A percentile compares a stretch with the other conserved stretches of the same genome.
These are phyloP conservation scores for Thielaviopsis populi DNA, from an alignment of 2,329 filamentous ascomycete species.

Conservation along the genomic window DNA sequence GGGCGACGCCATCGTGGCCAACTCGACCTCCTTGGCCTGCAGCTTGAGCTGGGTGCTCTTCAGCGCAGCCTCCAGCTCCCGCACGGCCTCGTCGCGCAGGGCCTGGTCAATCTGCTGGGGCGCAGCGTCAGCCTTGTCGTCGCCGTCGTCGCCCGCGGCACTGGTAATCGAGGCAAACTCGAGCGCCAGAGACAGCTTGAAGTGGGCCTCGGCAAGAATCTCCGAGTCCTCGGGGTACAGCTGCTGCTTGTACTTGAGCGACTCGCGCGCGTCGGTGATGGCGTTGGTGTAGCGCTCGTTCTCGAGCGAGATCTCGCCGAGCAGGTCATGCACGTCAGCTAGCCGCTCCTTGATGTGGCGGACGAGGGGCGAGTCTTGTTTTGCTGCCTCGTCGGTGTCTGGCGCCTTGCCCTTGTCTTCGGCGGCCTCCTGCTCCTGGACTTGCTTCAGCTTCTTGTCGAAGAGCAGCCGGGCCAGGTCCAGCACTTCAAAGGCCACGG, in stretches of 20 bases:
- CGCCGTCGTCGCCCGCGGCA: conserved; percentile 32
- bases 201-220: conserved; percentile 85
- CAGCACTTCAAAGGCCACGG: conserved; percentile 69
- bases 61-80: conserved; percentile 60
- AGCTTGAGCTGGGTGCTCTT: conserved; percentile 57
- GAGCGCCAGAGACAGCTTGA: conserved; percentile 84
- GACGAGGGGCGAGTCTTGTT: conserved; percentile 30
- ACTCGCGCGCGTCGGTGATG: conserved; percentile 66
- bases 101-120: conserved; percentile 46
- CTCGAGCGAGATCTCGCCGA: conserved; percentile 93
- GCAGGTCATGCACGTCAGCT: conserved; percentile 82
- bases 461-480: conserved; percentile 60
- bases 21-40: conserved; percentile 50
- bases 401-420: conserved; percentile 22
- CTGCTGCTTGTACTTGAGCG: conserved; percentile 62
- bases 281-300: conserved; percentile 79
- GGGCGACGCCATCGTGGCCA: conserved; percentile 46
- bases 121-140: conserved; percentile 22
- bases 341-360: conserved; percentile 67
- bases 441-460: conserved; percentile 36
- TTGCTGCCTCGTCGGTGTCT: conserved; percentile 27
- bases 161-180: conserved; percentile 78
- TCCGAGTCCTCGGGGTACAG: conserved; percentile 70
- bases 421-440: conserved; percentile 18
- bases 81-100: conserved; percentile 54